A percentile compares a stretch with the other conserved stretches of the same genome.
Conservation (phyloP, 306 rosid genomes). For the Cucurbita ficifolia region DNA sequence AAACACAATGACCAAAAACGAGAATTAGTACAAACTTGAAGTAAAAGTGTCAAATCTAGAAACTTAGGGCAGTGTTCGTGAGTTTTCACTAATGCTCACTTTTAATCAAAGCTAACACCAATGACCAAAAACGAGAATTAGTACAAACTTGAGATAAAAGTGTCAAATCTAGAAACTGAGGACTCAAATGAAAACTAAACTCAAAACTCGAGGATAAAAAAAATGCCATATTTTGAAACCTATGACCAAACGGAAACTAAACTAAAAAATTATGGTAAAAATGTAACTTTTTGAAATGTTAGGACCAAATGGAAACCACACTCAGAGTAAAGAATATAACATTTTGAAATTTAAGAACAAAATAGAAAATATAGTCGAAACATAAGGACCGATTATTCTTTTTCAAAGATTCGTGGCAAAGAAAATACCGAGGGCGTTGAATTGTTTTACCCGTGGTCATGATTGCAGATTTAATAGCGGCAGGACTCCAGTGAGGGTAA, state of each 20-base stretch:
- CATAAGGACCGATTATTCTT: no score
- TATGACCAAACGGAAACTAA: neutral
- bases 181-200: neutral
- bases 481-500: constrained; percentile 78
- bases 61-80: neutral
- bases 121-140: no score
- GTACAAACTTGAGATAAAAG: neutral
- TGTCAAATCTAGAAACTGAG: no score
- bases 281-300: no score
- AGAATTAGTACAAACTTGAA: neutral
- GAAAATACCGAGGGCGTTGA: neutral
- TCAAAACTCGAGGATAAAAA: neutral
- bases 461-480: constrained; percentile 90
- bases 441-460: constrained; percentile 63
- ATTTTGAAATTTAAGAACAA: no score
- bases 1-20: no score
- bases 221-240: neutral
- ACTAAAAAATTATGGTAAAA: neutral
- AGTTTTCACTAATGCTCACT: no score
- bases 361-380: no score
- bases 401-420: neutral
- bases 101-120: neutral
- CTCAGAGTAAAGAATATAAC: neutral
- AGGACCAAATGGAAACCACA: no score
- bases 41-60: no score